Conservation (phyloP, 2,329 filamentous ascomycete species). For the Emydomyces testavorans region DNA sequence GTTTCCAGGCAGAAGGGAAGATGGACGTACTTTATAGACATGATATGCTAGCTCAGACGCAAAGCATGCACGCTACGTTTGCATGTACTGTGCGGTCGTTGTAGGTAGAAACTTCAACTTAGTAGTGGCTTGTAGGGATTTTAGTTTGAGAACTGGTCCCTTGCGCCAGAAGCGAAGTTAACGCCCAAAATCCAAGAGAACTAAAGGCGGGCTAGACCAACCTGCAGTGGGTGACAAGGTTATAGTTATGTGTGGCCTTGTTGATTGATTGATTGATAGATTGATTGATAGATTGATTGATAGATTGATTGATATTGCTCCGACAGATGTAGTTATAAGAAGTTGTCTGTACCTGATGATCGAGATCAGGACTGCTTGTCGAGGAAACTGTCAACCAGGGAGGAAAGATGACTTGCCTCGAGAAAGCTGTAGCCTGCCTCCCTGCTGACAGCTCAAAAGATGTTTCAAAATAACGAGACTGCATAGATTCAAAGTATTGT, state of each 20-base stretch:
- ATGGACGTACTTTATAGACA: constrained; percentile 34
- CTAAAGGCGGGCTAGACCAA: constrained; percentile 1
- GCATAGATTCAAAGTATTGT: too few relatives aligned
- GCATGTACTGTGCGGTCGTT: background rate
- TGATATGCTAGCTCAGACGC: constrained; percentile 12
- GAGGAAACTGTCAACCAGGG: too few relatives aligned
- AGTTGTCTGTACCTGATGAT: too few relatives aligned
- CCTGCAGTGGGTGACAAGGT: background rate
- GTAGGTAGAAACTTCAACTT: background rate
- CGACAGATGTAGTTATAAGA: too few relatives aligned
- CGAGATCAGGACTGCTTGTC: too few relatives aligned
- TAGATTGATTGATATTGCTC: too few relatives aligned
- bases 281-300: too few relatives aligned
- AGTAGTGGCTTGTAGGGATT: background rate
- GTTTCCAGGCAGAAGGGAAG: background rate
- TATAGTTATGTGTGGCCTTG: background rate
- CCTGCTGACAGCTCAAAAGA: too few relatives aligned
- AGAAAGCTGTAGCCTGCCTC: too few relatives aligned
- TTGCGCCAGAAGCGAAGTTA: constrained; percentile 10
- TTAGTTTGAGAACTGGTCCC: background rate
- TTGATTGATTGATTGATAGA: too few relatives aligned
- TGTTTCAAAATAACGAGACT: too few relatives aligned
- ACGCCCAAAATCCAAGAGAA: background rate
- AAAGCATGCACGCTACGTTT: background rate
- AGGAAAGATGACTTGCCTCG: too few relatives aligned